Evolutionary conservation across 768 basidiomycete genomes (phyloP).

Genomic region (Tricholoma bakamatsutake): DNA sequence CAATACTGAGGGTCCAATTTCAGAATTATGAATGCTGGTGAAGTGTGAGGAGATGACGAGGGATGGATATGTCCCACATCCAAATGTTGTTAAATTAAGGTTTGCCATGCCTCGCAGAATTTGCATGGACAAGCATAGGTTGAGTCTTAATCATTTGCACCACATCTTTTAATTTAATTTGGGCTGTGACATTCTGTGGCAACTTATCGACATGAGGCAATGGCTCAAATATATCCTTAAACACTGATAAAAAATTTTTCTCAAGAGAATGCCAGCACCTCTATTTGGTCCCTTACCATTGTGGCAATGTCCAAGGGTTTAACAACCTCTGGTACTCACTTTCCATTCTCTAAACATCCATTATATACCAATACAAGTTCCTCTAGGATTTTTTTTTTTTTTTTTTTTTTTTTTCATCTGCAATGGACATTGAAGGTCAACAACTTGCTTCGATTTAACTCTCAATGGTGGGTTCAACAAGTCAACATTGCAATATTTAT

Average conservation of each 20-base stretch:
- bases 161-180: no score
- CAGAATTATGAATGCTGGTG: no score
- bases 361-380: not conserved
- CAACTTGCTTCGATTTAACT: not conserved
- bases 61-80: no score
- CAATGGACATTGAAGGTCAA: not conserved
- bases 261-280: not conserved
- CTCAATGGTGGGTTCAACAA: not conserved
- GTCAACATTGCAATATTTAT: constrained; percentile 10
- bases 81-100: no score
- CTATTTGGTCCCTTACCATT: not conserved
- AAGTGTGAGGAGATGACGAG: no score
- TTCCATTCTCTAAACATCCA: not conserved
- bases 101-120: no score
- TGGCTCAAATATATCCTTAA: not conserved
- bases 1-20: no score
- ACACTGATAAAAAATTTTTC: not conserved
- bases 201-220: not conserved
- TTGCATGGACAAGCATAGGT: no score
- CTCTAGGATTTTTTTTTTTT: not conserved
- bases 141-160: no score
- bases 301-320: not conserved
- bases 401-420: not conserved
- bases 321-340: not conserved
- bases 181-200: not conserved